A percentile compares a stretch with the other conserved stretches of the same genome.
Evolutionary conservation across 495 filamentous ascomycete genomes (phyloP).

Genomic region (Penicillium psychrofluorescens): DNA sequence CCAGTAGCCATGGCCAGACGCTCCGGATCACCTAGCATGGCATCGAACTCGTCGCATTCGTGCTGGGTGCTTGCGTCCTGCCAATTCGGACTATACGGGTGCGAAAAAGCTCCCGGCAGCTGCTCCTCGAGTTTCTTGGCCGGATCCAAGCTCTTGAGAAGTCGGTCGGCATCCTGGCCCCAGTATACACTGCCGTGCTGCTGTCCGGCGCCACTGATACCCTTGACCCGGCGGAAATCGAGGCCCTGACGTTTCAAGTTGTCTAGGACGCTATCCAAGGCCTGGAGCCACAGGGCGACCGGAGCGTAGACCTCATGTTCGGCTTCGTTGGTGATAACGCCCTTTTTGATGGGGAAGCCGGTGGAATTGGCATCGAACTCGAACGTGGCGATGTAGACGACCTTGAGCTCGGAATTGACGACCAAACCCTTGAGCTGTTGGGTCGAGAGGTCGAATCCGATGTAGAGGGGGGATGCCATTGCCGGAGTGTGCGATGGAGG

Average conservation of each 20-base stretch:
- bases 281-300: slow-evolving; percentile 90
- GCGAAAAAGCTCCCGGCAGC: slow-evolving; percentile 68
- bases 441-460: slow-evolving; percentile 94
- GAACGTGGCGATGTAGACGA: slow-evolving; percentile 46
- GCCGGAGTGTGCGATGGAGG: too few relatives aligned
- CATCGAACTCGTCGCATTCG: slow-evolving; percentile 86
- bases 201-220: slow-evolving; percentile 87
- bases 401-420: slow-evolving; percentile 60
- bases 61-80: slow-evolving; percentile 90
- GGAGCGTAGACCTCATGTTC: slow-evolving; percentile 88
- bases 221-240: slow-evolving; percentile 69
- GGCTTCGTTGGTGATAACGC: slow-evolving; percentile 71
- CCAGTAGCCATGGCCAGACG: slow-evolving; percentile 72
- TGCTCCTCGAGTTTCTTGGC: slow-evolving; percentile 59
- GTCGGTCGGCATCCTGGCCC: slow-evolving; percentile 59
- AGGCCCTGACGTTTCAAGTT: slow-evolving; percentile 64
- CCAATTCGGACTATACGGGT: slow-evolving; percentile 91
- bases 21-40: slow-evolving; percentile 53
- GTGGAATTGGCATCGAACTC: slow-evolving; percentile 67
- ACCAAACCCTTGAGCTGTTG: slow-evolving; percentile 92
- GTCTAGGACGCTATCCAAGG: slow-evolving; percentile 73
- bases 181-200: slow-evolving; percentile 97
- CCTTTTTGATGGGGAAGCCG: slow-evolving; percentile 72
- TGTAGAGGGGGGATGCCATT: slow-evolving; percentile 53
- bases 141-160: slow-evolving; percentile 55